Evolutionary conservation across 2,329 filamentous ascomycete species (phyloP).

Genomic region (Colletotrichum sp.): DNA sequence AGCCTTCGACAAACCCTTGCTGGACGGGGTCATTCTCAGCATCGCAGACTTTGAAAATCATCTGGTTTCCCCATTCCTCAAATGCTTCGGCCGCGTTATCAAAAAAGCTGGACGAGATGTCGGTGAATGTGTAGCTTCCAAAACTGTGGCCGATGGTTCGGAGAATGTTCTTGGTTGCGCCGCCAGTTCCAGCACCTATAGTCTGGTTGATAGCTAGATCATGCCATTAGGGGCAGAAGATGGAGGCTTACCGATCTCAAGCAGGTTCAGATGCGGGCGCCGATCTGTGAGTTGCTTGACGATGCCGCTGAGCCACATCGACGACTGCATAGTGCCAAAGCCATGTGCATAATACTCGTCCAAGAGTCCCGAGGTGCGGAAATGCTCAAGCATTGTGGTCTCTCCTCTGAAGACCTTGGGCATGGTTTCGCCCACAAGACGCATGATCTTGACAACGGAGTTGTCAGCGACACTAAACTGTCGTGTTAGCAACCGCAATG

Average conservation of each 20-base stretch:
- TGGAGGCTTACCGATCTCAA: neutral
- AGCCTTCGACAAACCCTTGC: conserved; percentile 28
- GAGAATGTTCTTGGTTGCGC: conserved; percentile 16
- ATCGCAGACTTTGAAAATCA: conserved; percentile 30
- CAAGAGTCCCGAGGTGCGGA: conserved; percentile 37
- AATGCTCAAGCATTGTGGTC: conserved; percentile 38
- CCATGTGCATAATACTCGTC: conserved; percentile 34
- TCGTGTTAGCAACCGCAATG: neutral
- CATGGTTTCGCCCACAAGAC: conserved; percentile 21
- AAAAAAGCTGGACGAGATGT: conserved; percentile 24
- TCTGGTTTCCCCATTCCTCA: neutral
- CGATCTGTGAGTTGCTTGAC: conserved; percentile 17
- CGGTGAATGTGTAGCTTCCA: conserved; percentile 25
- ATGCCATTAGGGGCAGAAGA: neutral
- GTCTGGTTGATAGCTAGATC: neutral
- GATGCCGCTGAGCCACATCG: conserved; percentile 42
- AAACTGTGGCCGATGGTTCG: neutral
- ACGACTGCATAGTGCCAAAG: conserved; percentile 20
- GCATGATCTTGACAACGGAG: neutral
- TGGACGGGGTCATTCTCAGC: conserved; percentile 27
- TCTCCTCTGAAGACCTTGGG: conserved; percentile 34
- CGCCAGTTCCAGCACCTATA: conserved; percentile 46
- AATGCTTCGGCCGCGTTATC: conserved; percentile 27
- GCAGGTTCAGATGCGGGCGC: neutral
- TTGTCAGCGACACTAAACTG: neutral